phyloP scores from a whole-genome alignment of 2,329 filamentous ascomycete species.

The Aspergillus sp. region DNA sequence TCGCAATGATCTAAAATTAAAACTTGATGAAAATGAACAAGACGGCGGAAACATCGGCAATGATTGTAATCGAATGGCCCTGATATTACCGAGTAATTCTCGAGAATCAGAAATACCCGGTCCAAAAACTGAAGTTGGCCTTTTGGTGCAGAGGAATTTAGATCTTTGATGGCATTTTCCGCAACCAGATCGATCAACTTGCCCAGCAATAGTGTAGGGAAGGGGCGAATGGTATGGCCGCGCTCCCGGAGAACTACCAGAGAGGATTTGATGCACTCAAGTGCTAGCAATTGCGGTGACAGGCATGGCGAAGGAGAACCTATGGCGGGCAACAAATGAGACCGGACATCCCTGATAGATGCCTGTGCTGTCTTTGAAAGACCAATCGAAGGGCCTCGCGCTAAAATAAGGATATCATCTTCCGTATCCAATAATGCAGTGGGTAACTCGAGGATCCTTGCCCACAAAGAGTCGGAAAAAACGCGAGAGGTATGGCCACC shows the following conservation, averaged over 20 bases:
- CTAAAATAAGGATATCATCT: conserved; percentile 28
- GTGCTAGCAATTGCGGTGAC: conserved; percentile 33
- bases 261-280: conserved; percentile 33
- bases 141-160: neutral
- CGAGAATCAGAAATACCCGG: conserved; percentile 37
- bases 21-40: conserved; percentile 40
- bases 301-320: conserved; percentile 21
- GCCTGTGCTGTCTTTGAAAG: conserved; percentile 33
- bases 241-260: conserved; percentile 34
- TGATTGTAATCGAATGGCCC: conserved; percentile 27
- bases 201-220: conserved; percentile 28
- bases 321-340: conserved; percentile 25
- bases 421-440: conserved; percentile 27
- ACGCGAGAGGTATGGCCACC: conserved; percentile 29
- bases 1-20: conserved; percentile 27
- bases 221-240: conserved; percentile 25
- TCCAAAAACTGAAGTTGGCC: conserved; percentile 26
- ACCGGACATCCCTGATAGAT: conserved; percentile 27
- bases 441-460: conserved; percentile 30
- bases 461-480: conserved; percentile 30
- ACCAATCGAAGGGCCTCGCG: conserved; percentile 20
- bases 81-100: conserved; percentile 35
- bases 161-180: conserved; percentile 8
- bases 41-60: conserved; percentile 26
- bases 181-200: conserved; percentile 32